phyloP scores from a whole-genome alignment of 352 stramenopile genomes.

The Pythium diclinum region DNA sequence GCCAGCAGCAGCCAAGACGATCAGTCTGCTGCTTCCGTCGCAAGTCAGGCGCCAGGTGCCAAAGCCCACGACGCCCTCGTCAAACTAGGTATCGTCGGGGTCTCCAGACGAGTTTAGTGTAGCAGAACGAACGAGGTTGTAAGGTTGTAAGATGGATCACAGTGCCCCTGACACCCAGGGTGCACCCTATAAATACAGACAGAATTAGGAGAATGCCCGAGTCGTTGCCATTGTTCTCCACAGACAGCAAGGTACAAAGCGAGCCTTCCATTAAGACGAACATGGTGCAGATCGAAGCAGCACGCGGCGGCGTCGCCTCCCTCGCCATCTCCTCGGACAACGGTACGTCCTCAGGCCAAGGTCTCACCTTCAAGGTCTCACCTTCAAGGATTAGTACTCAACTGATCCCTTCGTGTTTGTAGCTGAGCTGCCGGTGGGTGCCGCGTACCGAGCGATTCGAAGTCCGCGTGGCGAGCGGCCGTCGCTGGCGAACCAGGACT shows the following conservation, averaged over 20 bases:
- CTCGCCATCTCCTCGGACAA: constrained; percentile 17
- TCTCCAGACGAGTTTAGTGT: neutral
- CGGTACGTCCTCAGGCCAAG: constrained; percentile 2
- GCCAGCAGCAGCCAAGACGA: constrained; percentile 10
- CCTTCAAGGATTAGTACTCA: neutral
- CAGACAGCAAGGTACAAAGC: neutral
- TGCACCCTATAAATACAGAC: constrained; percentile 25
- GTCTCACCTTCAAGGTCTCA: neutral
- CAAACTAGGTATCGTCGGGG: neutral
- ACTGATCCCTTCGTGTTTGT: neutral
- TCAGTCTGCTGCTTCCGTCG: constrained; percentile 20
- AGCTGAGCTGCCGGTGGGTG: constrained; percentile 45
- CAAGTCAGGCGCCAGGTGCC: constrained; percentile 27
- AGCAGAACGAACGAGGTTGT: neutral
- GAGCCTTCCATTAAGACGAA: neutral
- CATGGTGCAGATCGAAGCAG: constrained; percentile 19
- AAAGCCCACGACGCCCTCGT: constrained; percentile 13
- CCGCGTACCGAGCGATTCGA: constrained; percentile 47
- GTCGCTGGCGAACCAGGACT: constrained; percentile 15
- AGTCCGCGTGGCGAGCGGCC: constrained; percentile 28
- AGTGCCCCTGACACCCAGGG: neutral
- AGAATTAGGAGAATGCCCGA: too few species aligned
- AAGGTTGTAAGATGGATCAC: neutral
- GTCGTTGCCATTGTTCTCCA: neutral
- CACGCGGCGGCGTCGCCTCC: neutral